These are phyloP conservation scores for Arthrobotrys conoides DNA, from an alignment of 2,329 filamentous ascomycete genomes.

Conservation along the genomic window DNA sequence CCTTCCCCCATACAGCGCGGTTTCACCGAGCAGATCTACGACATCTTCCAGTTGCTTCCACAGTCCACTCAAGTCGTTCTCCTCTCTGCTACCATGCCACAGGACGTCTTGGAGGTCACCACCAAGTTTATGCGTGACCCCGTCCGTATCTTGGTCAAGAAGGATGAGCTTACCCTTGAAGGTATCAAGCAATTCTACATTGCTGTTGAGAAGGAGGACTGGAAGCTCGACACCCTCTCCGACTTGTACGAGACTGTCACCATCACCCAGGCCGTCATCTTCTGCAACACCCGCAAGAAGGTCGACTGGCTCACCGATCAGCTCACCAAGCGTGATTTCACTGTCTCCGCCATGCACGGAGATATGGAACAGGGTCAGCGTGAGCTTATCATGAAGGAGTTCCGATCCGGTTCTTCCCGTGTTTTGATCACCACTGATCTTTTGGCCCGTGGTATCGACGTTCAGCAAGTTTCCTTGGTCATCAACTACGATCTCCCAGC, in stretches of 20 bases:
- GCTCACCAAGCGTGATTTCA: constrained; percentile 98
- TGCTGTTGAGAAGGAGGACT: constrained; percentile 99
- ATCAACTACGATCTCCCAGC: constrained; percentile 99
- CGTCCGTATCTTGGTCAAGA: constrained; percentile 99
- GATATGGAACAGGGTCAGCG: constrained; percentile 99
- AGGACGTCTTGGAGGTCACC: constrained; percentile 98
- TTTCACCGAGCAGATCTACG: constrained; percentile 99
- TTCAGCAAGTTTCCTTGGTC: constrained; percentile 98
- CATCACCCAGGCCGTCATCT: constrained; percentile 99
- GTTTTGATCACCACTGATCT: constrained; percentile 98
- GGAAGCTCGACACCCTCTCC: constrained; percentile 99
- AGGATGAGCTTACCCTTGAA: constrained; percentile 98
- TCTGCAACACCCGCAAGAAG: constrained; percentile 99
- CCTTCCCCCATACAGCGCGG: constrained; percentile 76
- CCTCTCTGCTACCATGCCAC: constrained; percentile 97
- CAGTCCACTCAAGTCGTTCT: constrained; percentile 99
- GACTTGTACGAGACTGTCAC: constrained; percentile 99
- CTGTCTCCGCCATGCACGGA: constrained; percentile 99
- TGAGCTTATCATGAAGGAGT: constrained; percentile 99
- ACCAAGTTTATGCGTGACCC: constrained; percentile 99
- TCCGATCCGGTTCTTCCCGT: constrained; percentile 98
- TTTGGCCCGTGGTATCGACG: constrained; percentile 98
- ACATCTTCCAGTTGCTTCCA: constrained; percentile 98
- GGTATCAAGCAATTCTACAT: constrained; percentile 99
- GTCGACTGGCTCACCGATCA: constrained; percentile 99